phyloP scores from a whole-genome alignment of 129 eudicot genomes.

The Chrysanthemum seticuspe region DNA sequence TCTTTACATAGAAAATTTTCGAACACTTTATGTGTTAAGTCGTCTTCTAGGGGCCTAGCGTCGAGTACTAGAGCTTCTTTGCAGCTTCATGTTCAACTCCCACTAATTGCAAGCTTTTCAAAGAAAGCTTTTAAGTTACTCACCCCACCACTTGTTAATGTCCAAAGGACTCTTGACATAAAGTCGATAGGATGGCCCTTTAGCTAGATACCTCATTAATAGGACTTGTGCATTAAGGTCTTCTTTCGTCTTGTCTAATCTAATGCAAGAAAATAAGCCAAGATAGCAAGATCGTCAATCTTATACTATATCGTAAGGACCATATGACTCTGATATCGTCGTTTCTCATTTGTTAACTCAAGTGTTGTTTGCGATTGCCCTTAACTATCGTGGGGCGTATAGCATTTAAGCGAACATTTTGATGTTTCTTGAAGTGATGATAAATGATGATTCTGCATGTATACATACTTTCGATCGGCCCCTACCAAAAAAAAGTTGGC shows the following conservation, averaged over 20 bases:
- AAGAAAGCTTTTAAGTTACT: slow-evolving; percentile 11
- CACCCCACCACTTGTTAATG: slow-evolving; percentile 35
- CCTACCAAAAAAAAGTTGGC: slow-evolving; percentile 14
- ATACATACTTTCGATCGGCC: neutral
- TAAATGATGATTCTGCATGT: neutral
- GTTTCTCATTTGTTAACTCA: neutral
- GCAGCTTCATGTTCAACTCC: slow-evolving; percentile 24
- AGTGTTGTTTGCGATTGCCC: neutral
- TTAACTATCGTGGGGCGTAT: neutral
- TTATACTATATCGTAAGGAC: neutral
- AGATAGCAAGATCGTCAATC: too few relatives aligned
- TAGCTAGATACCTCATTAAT: slow-evolving; percentile 22
- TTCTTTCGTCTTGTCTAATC: neutral
- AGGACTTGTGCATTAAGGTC: slow-evolving; percentile 25
- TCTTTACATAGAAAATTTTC: neutral
- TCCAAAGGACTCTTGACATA: slow-evolving; percentile 28
- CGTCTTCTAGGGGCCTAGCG: slow-evolving; percentile 18
- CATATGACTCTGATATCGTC: neutral
- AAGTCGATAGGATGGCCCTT: slow-evolving; percentile 30
- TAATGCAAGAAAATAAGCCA: too few relatives aligned
- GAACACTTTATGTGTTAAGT: slow-evolving; percentile 20
- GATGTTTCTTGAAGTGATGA: neutral
- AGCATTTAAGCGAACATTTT: neutral
- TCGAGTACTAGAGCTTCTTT: slow-evolving; percentile 21
- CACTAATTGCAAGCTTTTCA: slow-evolving; percentile 24